These are phyloP conservation scores for Fusarium multiceps DNA, from an alignment of 2,329 filamentous ascomycete species.

Conservation along the genomic window DNA sequence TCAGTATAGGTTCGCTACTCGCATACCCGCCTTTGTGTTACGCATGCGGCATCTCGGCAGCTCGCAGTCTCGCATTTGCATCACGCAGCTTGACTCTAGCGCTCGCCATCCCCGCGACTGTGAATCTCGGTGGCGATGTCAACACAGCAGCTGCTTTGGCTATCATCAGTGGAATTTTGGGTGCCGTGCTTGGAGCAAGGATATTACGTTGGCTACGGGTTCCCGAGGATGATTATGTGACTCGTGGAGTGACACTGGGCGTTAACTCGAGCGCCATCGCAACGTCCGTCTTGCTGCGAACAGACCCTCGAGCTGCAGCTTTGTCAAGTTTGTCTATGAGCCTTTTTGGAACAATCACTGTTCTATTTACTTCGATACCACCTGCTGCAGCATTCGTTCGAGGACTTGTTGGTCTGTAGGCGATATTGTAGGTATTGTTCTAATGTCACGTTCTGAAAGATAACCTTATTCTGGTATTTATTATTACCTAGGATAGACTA, in stretches of 20 bases:
- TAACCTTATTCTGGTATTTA: neutral
- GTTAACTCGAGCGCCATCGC: conserved; percentile 70
- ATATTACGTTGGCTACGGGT: conserved; percentile 63
- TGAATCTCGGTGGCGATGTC: conserved; percentile 66
- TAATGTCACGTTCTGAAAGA: neutral
- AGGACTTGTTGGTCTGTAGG: conserved; percentile 58
- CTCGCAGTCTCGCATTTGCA: conserved; percentile 65
- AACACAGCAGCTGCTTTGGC: conserved; percentile 67
- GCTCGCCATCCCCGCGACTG: conserved; percentile 66
- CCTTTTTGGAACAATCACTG: conserved; percentile 68
- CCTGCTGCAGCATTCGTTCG: conserved; percentile 61
- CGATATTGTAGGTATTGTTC: conserved; percentile 20
- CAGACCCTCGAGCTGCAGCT: conserved; percentile 69
- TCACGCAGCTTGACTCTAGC: conserved; percentile 68
- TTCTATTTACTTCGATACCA: conserved; percentile 68
- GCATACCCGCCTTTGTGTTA: conserved; percentile 67
- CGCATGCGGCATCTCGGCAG: conserved; percentile 64
- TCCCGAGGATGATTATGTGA: conserved; percentile 72
- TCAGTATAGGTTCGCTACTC: conserved; percentile 66
- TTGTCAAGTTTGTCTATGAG: conserved; percentile 70
- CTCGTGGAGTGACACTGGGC: conserved; percentile 70
- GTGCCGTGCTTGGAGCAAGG: conserved; percentile 64
- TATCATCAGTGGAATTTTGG: conserved; percentile 69
- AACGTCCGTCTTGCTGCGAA: conserved; percentile 66
- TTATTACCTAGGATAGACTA: neutral